These are phyloP conservation scores for Pseudognaphalium luteoalbum DNA, from an alignment of 129 eudicot species.

Conservation along the genomic window DNA sequence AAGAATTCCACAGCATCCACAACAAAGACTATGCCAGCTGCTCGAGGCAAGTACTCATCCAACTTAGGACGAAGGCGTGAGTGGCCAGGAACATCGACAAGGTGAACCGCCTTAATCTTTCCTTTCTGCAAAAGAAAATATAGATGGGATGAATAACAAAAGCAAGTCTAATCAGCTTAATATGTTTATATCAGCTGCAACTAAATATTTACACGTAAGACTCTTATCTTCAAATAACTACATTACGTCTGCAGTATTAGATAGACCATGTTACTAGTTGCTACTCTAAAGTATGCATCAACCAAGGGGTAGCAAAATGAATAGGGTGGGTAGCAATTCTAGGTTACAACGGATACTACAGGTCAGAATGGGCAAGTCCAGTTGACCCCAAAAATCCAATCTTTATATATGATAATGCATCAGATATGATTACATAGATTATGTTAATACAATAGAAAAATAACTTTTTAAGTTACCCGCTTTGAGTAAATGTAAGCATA, in stretches of 20 bases:
- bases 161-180: background rate
- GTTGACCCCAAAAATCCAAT: background rate
- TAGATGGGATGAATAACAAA: background rate
- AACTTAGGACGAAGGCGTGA: slow-evolving; percentile 80
- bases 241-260: background rate
- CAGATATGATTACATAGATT: background rate
- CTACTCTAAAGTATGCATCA: background rate
- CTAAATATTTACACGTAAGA: background rate
- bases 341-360: background rate
- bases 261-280: background rate
- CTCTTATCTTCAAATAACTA: background rate
- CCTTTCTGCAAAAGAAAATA: slow-evolving; percentile 49
- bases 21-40: slow-evolving; percentile 84
- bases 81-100: slow-evolving; percentile 96
- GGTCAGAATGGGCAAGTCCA: background rate
- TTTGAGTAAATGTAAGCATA: background rate
- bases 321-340: background rate
- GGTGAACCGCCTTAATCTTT: slow-evolving; percentile 69
- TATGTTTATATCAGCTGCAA: background rate
- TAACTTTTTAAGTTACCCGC: background rate
- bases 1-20: slow-evolving; percentile 93
- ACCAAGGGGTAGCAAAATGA: background rate
- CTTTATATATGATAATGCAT: background rate
- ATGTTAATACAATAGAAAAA: background rate
- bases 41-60: slow-evolving; percentile 82